phyloP scores from a whole-genome alignment of 352 stramenopile genomes.

The Pythium vanterpoolii region DNA sequence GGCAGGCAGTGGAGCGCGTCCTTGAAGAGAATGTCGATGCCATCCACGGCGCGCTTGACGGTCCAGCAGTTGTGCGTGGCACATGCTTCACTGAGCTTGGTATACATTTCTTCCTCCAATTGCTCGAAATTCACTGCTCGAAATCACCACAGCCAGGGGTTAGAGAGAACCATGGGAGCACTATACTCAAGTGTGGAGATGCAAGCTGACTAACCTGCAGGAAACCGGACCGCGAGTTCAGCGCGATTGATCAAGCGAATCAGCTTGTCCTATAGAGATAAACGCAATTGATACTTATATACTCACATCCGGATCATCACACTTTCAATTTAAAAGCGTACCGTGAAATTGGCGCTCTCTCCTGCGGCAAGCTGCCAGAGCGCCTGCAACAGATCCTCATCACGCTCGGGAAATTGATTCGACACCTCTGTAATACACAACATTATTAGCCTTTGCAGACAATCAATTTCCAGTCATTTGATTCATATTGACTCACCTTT shows the following conservation, averaged over 20 bases:
- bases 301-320: no score
- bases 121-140: conserved; percentile 78
- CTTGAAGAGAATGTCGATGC: conserved; percentile 76
- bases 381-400: conserved; percentile 70
- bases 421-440: conserved; percentile 47
- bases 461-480: not conserved
- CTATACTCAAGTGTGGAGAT: not conserved
- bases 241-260: conserved; percentile 80
- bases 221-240: conserved; percentile 78
- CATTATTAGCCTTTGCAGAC: not conserved
- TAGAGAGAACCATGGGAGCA: not conserved
- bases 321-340: conserved; percentile 25
- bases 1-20: conserved; percentile 68
- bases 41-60: conserved; percentile 66
- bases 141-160: not conserved
- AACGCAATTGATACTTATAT: no score
- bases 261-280: conserved; percentile 69
- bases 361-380: conserved; percentile 69
- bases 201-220: conserved; percentile 32
- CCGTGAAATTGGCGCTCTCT: conserved; percentile 74
- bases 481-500: conserved; percentile 36
- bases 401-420: conserved; percentile 81
- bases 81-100: conserved; percentile 59
- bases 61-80: conserved; percentile 73
- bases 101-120: conserved; percentile 75